Conservation (phyloP, 306 rosid species). For the Hylodesmum podocarpum region DNA sequence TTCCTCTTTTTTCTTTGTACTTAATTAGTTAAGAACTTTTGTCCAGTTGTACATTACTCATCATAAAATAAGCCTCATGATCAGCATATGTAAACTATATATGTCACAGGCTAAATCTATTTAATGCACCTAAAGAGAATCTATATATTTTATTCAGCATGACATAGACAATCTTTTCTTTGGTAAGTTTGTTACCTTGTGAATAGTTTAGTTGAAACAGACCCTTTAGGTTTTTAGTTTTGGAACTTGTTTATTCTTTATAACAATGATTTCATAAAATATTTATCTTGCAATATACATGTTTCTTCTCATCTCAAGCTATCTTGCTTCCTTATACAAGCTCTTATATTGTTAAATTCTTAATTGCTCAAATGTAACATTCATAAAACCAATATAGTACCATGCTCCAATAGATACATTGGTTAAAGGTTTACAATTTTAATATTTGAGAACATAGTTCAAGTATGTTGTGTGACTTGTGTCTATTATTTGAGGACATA, state of each 20-base stretch:
- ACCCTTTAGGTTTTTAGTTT: background rate
- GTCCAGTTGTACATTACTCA: background rate
- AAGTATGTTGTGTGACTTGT: constrained; percentile 21
- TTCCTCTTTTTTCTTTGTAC: background rate
- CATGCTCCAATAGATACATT: constrained; percentile 13
- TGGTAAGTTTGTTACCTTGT: background rate
- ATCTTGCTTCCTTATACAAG: background rate
- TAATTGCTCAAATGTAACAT: background rate
- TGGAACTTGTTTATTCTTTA: background rate
- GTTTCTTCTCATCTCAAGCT: background rate
- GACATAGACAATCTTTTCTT: background rate
- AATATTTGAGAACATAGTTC: background rate
- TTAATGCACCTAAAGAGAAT: background rate
- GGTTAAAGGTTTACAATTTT: constrained; percentile 4
- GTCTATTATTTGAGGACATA: background rate
- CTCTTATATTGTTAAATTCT: background rate
- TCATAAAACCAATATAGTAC: background rate
- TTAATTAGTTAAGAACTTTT: background rate
- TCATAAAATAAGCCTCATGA: background rate
- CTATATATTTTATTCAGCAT: too few species aligned
- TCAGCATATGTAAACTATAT: background rate
- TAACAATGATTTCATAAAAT: background rate
- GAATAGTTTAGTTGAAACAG: background rate
- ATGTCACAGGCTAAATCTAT: background rate
- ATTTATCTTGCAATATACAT: background rate